phyloP scores from a whole-genome alignment of 345 rosid genomes.

The Murraya paniculata region DNA sequence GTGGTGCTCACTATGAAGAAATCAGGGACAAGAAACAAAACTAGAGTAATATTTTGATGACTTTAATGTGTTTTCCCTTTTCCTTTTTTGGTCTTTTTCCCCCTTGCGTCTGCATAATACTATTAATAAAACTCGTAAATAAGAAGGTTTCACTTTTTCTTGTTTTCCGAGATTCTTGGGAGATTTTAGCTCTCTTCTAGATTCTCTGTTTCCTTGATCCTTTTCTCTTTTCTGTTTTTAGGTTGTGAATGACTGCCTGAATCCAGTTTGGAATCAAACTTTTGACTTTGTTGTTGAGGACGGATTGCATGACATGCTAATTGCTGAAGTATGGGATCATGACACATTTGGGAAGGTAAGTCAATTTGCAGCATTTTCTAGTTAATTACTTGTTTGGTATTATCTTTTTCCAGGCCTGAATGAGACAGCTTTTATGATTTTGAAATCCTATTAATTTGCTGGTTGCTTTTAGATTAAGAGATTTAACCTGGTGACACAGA shows the following conservation, averaged over 20 bases:
- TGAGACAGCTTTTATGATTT: background rate
- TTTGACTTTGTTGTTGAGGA: slow-evolving; percentile 98
- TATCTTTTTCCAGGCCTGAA: background rate
- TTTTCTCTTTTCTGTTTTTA: slow-evolving; percentile 23
- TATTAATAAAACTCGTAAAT: background rate
- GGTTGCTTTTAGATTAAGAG: background rate
- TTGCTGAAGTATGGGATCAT: slow-evolving; percentile 89
- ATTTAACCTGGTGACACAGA: background rate
- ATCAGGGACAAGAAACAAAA: slow-evolving; percentile 67
- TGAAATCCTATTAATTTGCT: background rate
- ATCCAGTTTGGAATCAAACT: slow-evolving; percentile 98
- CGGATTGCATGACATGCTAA: slow-evolving; percentile 95
- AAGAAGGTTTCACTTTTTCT: background rate
- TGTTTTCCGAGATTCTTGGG: background rate
- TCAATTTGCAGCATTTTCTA: background rate
- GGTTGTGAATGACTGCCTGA: slow-evolving; percentile 88
- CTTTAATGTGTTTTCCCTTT: background rate
- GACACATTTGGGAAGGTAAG: slow-evolving; percentile 98
- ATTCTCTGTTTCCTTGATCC: background rate
- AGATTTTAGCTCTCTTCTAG: background rate
- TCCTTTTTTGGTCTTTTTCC: background rate
- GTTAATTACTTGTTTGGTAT: background rate
- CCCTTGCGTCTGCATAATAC: background rate
- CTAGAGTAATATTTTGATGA: slow-evolving; percentile 52
- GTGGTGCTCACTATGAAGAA: slow-evolving; percentile 88